These are phyloP conservation scores for Lichtheimia corymbifera DNA, from an alignment of 371 early-diverging fungal species.

Conservation along the genomic window DNA sequence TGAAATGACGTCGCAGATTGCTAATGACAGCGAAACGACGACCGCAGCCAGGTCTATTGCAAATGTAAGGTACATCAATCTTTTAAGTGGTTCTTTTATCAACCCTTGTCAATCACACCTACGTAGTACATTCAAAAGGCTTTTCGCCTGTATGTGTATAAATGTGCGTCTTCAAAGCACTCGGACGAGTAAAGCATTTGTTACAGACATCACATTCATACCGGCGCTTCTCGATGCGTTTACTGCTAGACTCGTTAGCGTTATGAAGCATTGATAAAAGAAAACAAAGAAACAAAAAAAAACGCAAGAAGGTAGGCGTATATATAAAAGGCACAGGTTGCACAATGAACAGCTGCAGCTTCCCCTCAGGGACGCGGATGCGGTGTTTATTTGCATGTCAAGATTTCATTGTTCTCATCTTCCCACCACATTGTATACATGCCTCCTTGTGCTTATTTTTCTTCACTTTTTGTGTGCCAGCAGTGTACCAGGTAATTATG, in stretches of 20 bases:
- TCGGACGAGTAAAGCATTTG: slow-evolving; percentile 77
- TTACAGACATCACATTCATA: slow-evolving; percentile 43
- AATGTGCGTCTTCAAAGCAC: slow-evolving; percentile 69
- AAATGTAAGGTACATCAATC: slow-evolving; percentile 1
- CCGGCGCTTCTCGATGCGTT: slow-evolving; percentile 9
- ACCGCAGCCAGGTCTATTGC: slow-evolving; percentile 34
- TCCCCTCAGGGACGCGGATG: too few species aligned
- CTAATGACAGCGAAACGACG: slow-evolving; percentile 42
- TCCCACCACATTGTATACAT: too few species aligned
- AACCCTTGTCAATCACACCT: slow-evolving; percentile 1
- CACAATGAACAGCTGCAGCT: too few species aligned
- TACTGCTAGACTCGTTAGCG: too few species aligned
- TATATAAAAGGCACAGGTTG: too few species aligned
- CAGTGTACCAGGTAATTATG: too few species aligned
- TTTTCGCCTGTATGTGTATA: slow-evolving; percentile 81
- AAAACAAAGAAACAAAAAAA: slow-evolving; percentile 7
- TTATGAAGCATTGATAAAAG: background rate
- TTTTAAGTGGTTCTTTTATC: background rate
- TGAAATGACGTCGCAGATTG: slow-evolving; percentile 43
- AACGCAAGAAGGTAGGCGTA: background rate
- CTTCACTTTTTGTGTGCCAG: too few species aligned
- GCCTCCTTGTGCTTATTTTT: too few species aligned
- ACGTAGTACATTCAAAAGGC: slow-evolving; percentile 65
- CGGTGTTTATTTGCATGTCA: too few species aligned
- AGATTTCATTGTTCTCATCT: too few species aligned